Conservation (phyloP, 83 land plant species). For the Picea abies region DNA sequence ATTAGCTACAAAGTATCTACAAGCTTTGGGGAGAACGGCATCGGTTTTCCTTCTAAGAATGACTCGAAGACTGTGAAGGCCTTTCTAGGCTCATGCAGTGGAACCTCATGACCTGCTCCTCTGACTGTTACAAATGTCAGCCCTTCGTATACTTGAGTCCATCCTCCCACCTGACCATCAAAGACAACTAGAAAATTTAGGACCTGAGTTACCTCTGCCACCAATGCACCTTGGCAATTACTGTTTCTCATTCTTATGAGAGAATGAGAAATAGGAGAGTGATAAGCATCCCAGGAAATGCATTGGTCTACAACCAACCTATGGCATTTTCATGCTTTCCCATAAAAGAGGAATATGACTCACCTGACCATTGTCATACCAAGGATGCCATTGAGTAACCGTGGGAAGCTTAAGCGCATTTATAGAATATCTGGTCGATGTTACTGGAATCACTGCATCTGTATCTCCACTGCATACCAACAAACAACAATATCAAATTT, state of each 20-base stretch:
- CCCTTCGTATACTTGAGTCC: background rate
- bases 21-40: constrained; percentile 12
- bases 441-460: constrained; percentile 67
- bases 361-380: constrained; percentile 65
- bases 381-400: constrained; percentile 57
- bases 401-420: constrained; percentile 60
- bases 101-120: constrained; percentile 28
- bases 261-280: constrained; percentile 18
- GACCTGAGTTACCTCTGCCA: background rate
- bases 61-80: constrained; percentile 21
- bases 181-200: background rate
- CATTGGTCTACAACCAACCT: background rate
- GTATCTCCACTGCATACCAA: background rate
- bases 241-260: constrained; percentile 7
- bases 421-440: constrained; percentile 54
- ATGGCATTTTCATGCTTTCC: background rate
- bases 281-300: constrained; percentile 13
- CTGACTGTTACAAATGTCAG: background rate
- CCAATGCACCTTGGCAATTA: background rate
- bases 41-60: constrained; percentile 19
- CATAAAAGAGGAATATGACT: background rate
- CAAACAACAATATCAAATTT: background rate
- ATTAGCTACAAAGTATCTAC: no score
- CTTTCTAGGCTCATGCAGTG: constrained; percentile 19
- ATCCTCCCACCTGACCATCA: constrained; percentile 21